These are phyloP conservation scores for Hibiscus mutabilis DNA, from an alignment of 345 rosid species.

Conservation along the genomic window DNA sequence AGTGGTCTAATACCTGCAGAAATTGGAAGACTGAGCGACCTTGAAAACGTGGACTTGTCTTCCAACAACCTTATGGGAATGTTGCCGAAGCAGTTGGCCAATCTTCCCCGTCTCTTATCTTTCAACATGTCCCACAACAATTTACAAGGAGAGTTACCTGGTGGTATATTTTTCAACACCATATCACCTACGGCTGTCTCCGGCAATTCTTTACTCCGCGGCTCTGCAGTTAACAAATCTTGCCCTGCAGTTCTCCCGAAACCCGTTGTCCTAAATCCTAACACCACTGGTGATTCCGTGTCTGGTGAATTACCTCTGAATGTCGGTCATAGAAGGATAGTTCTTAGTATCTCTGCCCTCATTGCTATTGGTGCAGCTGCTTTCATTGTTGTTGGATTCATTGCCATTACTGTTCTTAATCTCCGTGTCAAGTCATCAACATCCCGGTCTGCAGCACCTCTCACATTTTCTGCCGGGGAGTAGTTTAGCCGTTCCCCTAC, in stretches of 20 bases:
- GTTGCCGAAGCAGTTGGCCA: too few species aligned
- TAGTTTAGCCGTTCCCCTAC: constrained; percentile 80
- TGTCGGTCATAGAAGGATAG: constrained; percentile 56
- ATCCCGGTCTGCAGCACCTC: constrained; percentile 60
- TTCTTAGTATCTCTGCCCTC: constrained; percentile 87
- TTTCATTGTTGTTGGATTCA: constrained; percentile 77
- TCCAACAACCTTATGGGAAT: constrained; percentile 50
- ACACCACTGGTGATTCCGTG: constrained; percentile 45
- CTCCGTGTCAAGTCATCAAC: constrained; percentile 61
- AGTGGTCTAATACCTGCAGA: constrained; percentile 58
- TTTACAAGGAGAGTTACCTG: constrained; percentile 75
- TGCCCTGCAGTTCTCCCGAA: constrained; percentile 82
- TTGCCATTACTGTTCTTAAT: constrained; percentile 89
- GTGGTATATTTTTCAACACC: constrained; percentile 74
- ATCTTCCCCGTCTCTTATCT: constrained; percentile 46
- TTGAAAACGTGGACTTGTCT: constrained; percentile 71
- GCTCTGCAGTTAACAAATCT: constrained; percentile 71
- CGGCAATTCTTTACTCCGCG: constrained; percentile 79
- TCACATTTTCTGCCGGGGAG: constrained; percentile 63
- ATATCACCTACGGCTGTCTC: constrained; percentile 61
- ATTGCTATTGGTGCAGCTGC: constrained; percentile 98
- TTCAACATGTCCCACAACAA: constrained; percentile 90
- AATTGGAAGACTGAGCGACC: constrained; percentile 46
- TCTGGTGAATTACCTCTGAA: constrained; percentile 30
- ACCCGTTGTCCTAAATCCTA: constrained; percentile 91